These are phyloP conservation scores for Forsythia suspensa DNA, from an alignment of 257 asterid genomes.

Conservation along the genomic window DNA sequence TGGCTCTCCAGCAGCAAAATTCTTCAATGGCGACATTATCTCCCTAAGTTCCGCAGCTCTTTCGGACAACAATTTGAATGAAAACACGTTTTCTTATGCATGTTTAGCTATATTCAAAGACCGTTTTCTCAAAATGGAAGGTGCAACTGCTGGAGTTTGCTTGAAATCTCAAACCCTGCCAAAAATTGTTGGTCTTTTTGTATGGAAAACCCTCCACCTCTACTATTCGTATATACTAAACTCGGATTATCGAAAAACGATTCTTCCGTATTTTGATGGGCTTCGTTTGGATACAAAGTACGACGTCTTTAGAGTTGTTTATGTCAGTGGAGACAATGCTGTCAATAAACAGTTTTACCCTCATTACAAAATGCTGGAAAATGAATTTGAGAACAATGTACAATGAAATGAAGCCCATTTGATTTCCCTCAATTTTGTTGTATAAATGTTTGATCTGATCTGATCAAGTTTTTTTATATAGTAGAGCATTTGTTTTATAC, in stretches of 20 bases:
- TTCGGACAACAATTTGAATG: conserved; percentile 12
- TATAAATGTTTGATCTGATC: not conserved
- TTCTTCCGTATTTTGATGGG: conserved; percentile 51
- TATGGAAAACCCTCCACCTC: conserved; percentile 62
- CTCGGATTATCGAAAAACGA: conserved; percentile 38
- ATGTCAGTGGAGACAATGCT: conserved; percentile 38
- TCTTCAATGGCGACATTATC: conserved; percentile 56
- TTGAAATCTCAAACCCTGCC: conserved; percentile 34
- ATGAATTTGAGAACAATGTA: conserved; percentile 22
- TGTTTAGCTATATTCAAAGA: conserved; percentile 52
- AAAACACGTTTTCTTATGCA: conserved; percentile 25
- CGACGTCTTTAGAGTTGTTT: conserved; percentile 59
- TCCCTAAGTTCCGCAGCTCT: conserved; percentile 38
- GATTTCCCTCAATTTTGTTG: not conserved
- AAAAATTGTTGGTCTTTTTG: conserved; percentile 33
- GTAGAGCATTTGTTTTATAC: not conserved
- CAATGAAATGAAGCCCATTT: not conserved
- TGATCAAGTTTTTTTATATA: not conserved
- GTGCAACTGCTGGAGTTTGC: conserved; percentile 56
- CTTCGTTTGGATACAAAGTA: conserved; percentile 46
- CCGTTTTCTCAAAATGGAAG: conserved; percentile 49
- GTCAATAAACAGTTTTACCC: conserved; percentile 20
- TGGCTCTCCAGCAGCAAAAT: conserved; percentile 57
- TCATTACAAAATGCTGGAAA: conserved; percentile 21
- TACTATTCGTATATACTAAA: conserved; percentile 49